Base-by-base conservation (phyloP, 2,329 filamentous ascomycete genomes). In the Epichloe gansuensis region DNA sequence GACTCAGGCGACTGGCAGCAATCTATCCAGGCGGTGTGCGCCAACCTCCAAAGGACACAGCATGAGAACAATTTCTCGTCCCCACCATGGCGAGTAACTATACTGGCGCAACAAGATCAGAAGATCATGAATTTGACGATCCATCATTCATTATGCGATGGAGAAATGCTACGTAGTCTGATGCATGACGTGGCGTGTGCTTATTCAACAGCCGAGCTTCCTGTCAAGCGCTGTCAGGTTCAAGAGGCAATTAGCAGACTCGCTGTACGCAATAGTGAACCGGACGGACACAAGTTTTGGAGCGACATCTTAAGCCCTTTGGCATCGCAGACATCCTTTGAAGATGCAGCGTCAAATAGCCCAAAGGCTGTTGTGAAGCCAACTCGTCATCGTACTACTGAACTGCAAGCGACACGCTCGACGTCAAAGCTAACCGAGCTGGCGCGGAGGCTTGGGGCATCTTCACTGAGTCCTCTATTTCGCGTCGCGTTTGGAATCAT, bases 141-240 rank as follows among this genome's bases (percentile, higher is more conserved):
- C 6, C 74, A 82, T 53, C 82, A 85, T 61, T 75, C 80, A 1
- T 66, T 85, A 2, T 83, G 83, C 55, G 82, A 85, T 67, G 80
- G 77, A 1, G 74, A 76, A 45, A 43, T 43, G 41, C 41, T 61
- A 31, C 27, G 11, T 25, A 27, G 9, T 13, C 21, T 47, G 11
- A 47, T 47, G 44, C 11, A 47, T 9, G 44, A 47, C n/a, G 44
- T 47, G 13, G 25, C 9, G 3, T 6, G 15, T 13, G 44, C 34
- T 23, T 47, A 47, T 35, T 11, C 12, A 23, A 23, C 27, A 21
- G 34, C 15, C 9, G 15, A 47, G 44, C 17, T 34, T 25, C 13
- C 27, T 36, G 12, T 25, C 25, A 15, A 34, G 27, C 44, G 44
- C 27, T 47, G 44, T 17, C 44, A 47, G 34, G 44, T 23, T 12